A percentile compares a stretch with the other conserved stretches of the same genome.
Conservation (phyloP, 2,329 filamentous ascomycete genomes). For the Phialophora macrospora region DNA sequence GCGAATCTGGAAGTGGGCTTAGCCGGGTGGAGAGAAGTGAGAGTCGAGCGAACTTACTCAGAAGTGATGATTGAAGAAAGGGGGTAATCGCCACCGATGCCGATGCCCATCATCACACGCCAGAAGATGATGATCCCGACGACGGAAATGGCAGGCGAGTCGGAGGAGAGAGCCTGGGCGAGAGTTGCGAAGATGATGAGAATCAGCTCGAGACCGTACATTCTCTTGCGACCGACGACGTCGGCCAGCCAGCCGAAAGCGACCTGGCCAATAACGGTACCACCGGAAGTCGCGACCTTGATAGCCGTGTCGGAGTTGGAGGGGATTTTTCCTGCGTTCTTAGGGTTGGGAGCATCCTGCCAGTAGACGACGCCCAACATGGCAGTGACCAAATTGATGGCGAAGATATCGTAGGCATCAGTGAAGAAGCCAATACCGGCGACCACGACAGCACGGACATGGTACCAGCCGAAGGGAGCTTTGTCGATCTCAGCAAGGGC, state of each 20-base stretch:
- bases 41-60: conserved; percentile 55
- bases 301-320: conserved; percentile 75
- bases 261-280: conserved; percentile 81
- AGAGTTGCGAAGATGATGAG: conserved; percentile 80
- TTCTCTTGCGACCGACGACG: conserved; percentile 75
- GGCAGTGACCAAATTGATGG: conserved; percentile 71
- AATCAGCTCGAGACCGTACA: conserved; percentile 83
- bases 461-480: conserved; percentile 66
- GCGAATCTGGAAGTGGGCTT: conserved; percentile 62
- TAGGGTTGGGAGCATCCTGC: conserved; percentile 55
- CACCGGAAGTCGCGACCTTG: conserved; percentile 82
- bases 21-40: conserved; percentile 1
- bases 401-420: conserved; percentile 83
- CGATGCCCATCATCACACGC: conserved; percentile 79
- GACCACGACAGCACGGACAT: conserved; percentile 75
- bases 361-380: conserved; percentile 83
- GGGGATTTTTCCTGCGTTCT: conserved; percentile 61
- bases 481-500: conserved; percentile 69
- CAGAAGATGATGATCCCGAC: conserved; percentile 71
- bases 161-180: conserved; percentile 69
- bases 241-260: conserved; percentile 80
- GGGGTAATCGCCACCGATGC: conserved; percentile 82
- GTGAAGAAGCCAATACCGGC: conserved; percentile 89
- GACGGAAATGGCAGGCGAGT: conserved; percentile 65
- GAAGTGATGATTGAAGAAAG: conserved; percentile 83